Evolutionary conservation across 2,329 filamentous ascomycete species (phyloP).

Genomic region (Hysterium pulicare): DNA sequence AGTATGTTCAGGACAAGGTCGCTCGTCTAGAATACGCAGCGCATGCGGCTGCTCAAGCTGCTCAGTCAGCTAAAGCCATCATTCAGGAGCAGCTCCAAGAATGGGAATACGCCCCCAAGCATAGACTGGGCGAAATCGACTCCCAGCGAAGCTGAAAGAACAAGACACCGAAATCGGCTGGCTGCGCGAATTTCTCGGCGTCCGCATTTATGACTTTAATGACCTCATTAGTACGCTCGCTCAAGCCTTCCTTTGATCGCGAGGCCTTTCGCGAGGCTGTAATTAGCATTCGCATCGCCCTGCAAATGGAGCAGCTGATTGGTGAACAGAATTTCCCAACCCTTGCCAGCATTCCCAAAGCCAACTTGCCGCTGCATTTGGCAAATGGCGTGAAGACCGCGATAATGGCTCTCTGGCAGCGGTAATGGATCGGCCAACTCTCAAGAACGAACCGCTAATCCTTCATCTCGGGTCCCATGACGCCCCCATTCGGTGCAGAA

Average conservation of each 20-base stretch:
- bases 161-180: conserved; percentile 91
- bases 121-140: conserved; percentile 64
- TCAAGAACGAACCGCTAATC: conserved; percentile 48
- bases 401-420: conserved; percentile 36
- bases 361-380: conserved; percentile 94
- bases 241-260: conserved; percentile 70
- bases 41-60: conserved; percentile 72
- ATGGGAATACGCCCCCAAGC: conserved; percentile 83
- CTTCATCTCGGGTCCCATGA: conserved; percentile 77
- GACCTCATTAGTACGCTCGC: conserved; percentile 83
- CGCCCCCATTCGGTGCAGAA: too few relatives aligned
- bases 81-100: conserved; percentile 95
- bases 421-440: conserved; percentile 22
- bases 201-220: conserved; percentile 85
- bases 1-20: conserved; percentile 82
- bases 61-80: conserved; percentile 86
- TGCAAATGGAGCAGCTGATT: conserved; percentile 94
- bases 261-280: conserved; percentile 82
- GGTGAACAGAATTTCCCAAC: conserved; percentile 65
- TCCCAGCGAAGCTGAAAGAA: conserved; percentile 79
- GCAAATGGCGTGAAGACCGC: conserved; percentile 78
- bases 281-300: conserved; percentile 86
- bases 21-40: conserved; percentile 83
- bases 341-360: conserved; percentile 70
- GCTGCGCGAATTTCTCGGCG: conserved; percentile 88